Percentiles rank a stretch among this genome's conserved stretches.
Conservation (phyloP, 495 filamentous ascomycete species). For the Tuber indicum region DNA sequence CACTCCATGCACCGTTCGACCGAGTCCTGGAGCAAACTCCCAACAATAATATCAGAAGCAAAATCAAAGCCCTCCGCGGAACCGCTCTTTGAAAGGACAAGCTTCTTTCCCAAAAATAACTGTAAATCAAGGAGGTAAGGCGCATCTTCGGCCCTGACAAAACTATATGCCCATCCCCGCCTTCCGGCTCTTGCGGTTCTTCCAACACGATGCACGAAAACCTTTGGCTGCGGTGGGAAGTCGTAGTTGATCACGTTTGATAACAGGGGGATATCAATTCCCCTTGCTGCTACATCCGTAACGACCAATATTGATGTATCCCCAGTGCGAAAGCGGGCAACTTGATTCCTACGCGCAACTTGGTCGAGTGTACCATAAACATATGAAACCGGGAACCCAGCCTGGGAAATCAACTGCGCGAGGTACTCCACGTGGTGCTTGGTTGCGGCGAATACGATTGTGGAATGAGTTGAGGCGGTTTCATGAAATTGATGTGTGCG, state of each 20-base stretch:
- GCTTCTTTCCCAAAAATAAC: conserved; percentile 75
- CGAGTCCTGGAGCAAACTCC: conserved; percentile 59
- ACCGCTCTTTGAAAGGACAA: conserved; percentile 51
- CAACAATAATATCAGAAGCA: conserved; percentile 72
- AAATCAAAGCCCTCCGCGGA: conserved; percentile 57
- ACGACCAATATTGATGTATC: conserved; percentile 88
- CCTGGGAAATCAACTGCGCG: conserved; percentile 59
- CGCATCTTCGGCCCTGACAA: conserved; percentile 74
- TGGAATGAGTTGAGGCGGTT: conserved; percentile 70
- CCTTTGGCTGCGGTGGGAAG: conserved; percentile 92
- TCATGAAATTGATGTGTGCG: conserved; percentile 50
- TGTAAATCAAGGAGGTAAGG: conserved; percentile 94
- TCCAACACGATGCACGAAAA: conserved; percentile 93
- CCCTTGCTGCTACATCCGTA: conserved; percentile 92
- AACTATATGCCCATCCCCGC: conserved; percentile 87
- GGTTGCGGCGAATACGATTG: conserved; percentile 87
- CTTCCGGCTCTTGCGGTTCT: conserved; percentile 89
- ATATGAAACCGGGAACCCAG: conserved; percentile 83
- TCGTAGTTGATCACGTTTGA: conserved; percentile 99
- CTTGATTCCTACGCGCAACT: conserved; percentile 80
- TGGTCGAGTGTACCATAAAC: conserved; percentile 92
- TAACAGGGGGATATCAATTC: conserved; percentile 93
- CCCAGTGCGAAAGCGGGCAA: conserved; percentile 77
- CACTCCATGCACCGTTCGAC: conserved; percentile 70
- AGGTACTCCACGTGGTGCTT: conserved; percentile 99